Conservation (phyloP, 1,284 basidiomycete species). For the Sutorius eximius region DNA sequence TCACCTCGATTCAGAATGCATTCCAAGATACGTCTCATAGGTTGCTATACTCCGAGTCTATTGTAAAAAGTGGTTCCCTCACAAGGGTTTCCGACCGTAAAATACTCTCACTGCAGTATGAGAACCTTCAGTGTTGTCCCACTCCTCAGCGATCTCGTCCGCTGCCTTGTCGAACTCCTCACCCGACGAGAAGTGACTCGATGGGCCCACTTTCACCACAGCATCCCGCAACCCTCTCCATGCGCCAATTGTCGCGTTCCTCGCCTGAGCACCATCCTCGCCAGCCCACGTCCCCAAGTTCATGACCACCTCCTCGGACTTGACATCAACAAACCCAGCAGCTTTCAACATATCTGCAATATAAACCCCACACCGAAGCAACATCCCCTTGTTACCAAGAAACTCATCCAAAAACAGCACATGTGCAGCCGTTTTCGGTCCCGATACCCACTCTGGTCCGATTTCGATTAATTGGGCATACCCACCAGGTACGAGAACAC, state of each 20-base stretch:
- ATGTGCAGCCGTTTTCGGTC: conserved; percentile 18
- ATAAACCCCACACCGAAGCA: conserved; percentile 11
- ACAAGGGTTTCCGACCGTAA: conserved; percentile 25
- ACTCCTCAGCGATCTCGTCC: conserved; percentile 21
- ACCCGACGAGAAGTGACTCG: conserved; percentile 7
- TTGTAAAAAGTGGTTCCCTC: not conserved
- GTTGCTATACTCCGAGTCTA: not conserved
- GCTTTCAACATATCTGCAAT: conserved; percentile 22
- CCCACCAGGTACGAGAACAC: conserved; percentile 34
- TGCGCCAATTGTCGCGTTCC: conserved; percentile 9
- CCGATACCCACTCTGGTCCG: conserved; percentile 20
- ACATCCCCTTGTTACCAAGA: conserved; percentile 7
- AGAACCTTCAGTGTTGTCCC: conserved; percentile 21
- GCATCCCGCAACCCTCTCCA: conserved; percentile 18
- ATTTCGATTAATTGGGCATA: conserved; percentile 32
- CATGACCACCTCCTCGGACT: conserved; percentile 11
- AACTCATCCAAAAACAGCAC: conserved; percentile 18
- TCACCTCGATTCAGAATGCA: no score
- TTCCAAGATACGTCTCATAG: not conserved
- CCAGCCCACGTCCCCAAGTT: conserved; percentile 24
- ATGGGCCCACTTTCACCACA: conserved; percentile 13
- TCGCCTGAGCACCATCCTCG: conserved; percentile 13
- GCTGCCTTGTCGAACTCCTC: conserved; percentile 17
- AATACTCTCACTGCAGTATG: conserved; percentile 2
- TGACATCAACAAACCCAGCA: conserved; percentile 22